Evolutionary conservation across 192 early-diverging fungal species (phyloP).

Genomic region (Gamsiella multidivaricata): DNA sequence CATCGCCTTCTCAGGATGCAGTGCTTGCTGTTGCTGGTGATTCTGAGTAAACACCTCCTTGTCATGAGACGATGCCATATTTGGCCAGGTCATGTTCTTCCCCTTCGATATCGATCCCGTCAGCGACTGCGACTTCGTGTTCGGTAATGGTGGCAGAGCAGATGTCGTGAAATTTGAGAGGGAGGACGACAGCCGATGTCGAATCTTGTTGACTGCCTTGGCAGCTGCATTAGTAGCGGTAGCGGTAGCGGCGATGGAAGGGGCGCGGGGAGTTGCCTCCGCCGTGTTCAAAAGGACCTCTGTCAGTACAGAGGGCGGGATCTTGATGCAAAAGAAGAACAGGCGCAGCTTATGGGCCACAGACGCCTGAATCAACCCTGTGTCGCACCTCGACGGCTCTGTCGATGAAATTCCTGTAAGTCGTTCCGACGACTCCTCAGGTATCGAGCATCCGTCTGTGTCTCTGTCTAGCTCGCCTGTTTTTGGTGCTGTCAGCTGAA

Average conservation of each 20-base stretch:
- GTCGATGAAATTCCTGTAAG: too few species aligned
- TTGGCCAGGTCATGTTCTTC: constrained; percentile 19
- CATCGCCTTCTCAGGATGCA: constrained; percentile 13
- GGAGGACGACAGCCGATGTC: constrained; percentile 49
- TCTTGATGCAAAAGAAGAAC: constrained; percentile 47
- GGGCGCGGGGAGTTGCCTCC: not conserved
- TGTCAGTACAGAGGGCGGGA: constrained; percentile 6
- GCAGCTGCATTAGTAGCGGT: not conserved
- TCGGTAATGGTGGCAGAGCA: constrained; percentile 32
- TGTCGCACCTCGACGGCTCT: not conserved
- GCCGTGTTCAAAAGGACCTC: constrained; percentile 10
- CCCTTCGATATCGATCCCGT: constrained; percentile 33
- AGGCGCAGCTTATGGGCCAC: constrained; percentile 20
- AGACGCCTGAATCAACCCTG: constrained; percentile 3
- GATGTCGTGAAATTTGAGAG: constrained; percentile 30
- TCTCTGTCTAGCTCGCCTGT: not conserved
- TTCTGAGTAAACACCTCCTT: not conserved
- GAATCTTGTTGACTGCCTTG: constrained; percentile 24
- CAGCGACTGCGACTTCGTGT: constrained; percentile 20
- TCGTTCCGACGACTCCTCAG: too few species aligned
- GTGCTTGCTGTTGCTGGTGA: not conserved
- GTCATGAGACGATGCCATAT: not conserved
- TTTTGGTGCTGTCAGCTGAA: constrained; percentile 12
- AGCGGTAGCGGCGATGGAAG: not conserved
- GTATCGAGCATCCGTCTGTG: not conserved